Conservation (phyloP, 2,329 filamentous ascomycete genomes). For the Fusarium napiforme region DNA sequence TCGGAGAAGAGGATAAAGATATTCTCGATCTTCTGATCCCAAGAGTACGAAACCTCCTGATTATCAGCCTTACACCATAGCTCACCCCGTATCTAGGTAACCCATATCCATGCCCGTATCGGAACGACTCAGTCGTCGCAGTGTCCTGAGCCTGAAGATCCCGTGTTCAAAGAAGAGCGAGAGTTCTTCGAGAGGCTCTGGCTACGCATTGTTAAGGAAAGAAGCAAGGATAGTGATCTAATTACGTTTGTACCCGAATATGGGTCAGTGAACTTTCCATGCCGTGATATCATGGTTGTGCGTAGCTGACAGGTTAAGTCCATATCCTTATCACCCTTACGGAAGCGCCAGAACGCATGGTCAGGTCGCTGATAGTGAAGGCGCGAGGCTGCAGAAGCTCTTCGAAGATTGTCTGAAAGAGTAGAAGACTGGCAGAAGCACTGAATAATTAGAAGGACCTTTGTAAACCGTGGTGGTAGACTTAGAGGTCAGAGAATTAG, state of each 20-base stretch:
- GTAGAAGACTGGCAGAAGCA: no score
- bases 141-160: not conserved
- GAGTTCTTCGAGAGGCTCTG: not conserved
- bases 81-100: not conserved
- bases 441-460: no score
- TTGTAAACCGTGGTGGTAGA: no score
- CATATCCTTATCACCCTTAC: not conserved
- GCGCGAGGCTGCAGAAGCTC: not conserved
- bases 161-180: not conserved
- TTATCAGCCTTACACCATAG: rapidly evolving
- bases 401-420: rapidly evolving
- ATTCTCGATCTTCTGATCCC: not conserved
- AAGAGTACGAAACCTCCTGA: rapidly evolving
- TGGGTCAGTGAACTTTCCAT: not conserved
- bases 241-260: not conserved
- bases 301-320: not conserved
- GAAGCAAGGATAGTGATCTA: not conserved
- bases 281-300: no score
- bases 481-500: no score
- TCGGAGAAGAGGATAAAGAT: rapidly evolving
- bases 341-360: not conserved
- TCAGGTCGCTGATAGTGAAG: not conserved
- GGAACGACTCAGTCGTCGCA: not conserved
- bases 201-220: not conserved
- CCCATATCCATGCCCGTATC: not conserved